Evolutionary conservation across 306 rosid species (phyloP).

Genomic region (Mucuna pruriens): DNA sequence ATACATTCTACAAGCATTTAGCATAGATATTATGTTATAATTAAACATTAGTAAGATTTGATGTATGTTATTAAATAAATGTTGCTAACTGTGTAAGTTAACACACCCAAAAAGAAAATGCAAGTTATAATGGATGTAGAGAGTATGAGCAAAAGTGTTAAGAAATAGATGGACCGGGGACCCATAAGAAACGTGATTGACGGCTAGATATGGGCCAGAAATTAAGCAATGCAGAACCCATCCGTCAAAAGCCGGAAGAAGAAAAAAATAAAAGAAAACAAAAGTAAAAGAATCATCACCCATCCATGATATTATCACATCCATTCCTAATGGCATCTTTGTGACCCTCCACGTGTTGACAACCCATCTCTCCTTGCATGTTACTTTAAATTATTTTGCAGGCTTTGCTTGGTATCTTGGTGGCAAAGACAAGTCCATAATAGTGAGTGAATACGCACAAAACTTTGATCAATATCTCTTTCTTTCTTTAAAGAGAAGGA

Average conservation of each 20-base stretch:
- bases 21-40: neutral
- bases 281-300: neutral
- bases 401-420: constrained; percentile 38
- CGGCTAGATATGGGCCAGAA: constrained; percentile 43
- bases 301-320: neutral
- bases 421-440: constrained; percentile 41
- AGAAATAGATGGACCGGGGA: constrained; percentile 15
- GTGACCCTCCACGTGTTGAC: constrained; percentile 52
- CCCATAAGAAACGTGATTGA: constrained; percentile 54
- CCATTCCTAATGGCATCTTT: constrained; percentile 3
- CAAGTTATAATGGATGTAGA: neutral
- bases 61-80: neutral
- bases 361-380: constrained; percentile 35
- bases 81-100: neutral
- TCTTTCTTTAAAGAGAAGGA: neutral
- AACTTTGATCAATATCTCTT: neutral
- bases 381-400: constrained; percentile 43
- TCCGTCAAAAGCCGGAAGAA: constrained; percentile 8
- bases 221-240: constrained; percentile 22
- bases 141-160: neutral
- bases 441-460: constrained; percentile 14
- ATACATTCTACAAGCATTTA: neutral
- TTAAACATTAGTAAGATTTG: neutral
- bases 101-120: neutral
- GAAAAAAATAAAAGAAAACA: neutral